Base-by-base conservation (phyloP, 1,139 yeast genomes). In the Pichia kudriavzevii region DNA sequence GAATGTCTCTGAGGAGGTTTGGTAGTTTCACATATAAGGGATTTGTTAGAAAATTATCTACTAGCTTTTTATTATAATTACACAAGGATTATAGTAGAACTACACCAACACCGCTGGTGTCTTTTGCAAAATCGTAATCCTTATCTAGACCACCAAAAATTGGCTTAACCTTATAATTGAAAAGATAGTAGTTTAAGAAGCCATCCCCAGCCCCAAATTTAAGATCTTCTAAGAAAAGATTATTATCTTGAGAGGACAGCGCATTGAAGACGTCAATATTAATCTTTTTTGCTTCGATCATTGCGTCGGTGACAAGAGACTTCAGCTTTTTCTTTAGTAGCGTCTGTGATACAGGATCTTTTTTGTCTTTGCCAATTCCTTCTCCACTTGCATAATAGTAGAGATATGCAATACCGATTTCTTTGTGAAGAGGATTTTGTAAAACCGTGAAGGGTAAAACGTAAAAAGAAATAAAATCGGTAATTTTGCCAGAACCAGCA, bases 121-220 rank as follows among this genome's bases (percentile, higher is more conserved):
- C 62, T 24, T 61, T 61, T 37, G 66, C 72, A 32, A 72, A 66
- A 30, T 69, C 72, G 40, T 75, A 73, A 4, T 69, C 62, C 22
- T 63, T 58, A 43, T 75, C 76, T 28, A 85, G 63, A 6, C 97
- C 98, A 21, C 96, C 95, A 39, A 67, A 64, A 35, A 91, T 72
- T 3, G 87, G 88, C 62, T 75, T 76, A 6, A 93, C 79, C 53
- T 69, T 78, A 64, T 88, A 91, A 59, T 91, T 91, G 69, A 91
- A 93, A 50, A 93, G 64, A 56, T 91, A 91, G 58, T 81, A 93
- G 60, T 91, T 83, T 53, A 91, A 69, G 55, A 73, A 73, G 1
- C 98, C 99, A 57, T 91, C 97, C 29, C 99, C 99, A 32, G 77
- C 74, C 17, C 95, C 96, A 58, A 93, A 91, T 56, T 85, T 84